Evolutionary conservation across 2,329 filamentous ascomycete genomes (phyloP).

Genomic region (Sphaerulina musiva): DNA sequence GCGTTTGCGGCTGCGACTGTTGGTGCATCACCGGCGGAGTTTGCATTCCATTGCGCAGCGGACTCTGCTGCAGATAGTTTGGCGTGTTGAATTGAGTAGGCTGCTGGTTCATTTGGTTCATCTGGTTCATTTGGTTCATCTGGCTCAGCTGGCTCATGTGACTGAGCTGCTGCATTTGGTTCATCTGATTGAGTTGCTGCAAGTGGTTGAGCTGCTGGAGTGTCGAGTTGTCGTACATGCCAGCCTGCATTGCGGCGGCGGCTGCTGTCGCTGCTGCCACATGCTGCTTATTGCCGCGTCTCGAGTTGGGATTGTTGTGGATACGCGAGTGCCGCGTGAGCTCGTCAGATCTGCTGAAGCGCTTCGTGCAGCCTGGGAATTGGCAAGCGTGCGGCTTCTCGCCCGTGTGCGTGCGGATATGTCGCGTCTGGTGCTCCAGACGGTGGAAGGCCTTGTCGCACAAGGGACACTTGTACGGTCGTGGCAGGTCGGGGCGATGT

Average conservation of each 20-base stretch:
- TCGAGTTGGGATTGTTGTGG: slow-evolving; percentile 97
- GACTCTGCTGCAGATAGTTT: slow-evolving; percentile 5
- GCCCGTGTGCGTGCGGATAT: slow-evolving; percentile 95
- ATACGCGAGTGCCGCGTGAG: slow-evolving; percentile 94
- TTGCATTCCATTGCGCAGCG: slow-evolving; percentile 5
- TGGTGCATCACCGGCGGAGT: slow-evolving; percentile 7
- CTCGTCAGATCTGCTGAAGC: slow-evolving; percentile 94
- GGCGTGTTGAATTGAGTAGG: slow-evolving; percentile 10
- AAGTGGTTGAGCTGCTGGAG: slow-evolving; percentile 57
- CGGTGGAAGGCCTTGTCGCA: slow-evolving; percentile 99
- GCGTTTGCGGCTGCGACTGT: slow-evolving; percentile 13
- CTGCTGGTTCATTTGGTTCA: slow-evolving; percentile 15
- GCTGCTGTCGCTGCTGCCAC: slow-evolving; percentile 54
- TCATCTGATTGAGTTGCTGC: slow-evolving; percentile 69
- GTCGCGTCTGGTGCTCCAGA: slow-evolving; percentile 83
- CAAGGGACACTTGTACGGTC: slow-evolving; percentile 96
- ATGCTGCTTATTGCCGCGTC: slow-evolving; percentile 80
- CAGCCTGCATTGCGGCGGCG: slow-evolving; percentile 46
- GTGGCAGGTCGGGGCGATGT: slow-evolving; percentile 75
- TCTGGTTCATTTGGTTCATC: slow-evolving; percentile 15
- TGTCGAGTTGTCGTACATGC: slow-evolving; percentile 46
- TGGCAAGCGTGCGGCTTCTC: slow-evolving; percentile 97
- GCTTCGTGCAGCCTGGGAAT: slow-evolving; percentile 92
- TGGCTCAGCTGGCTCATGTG: slow-evolving; percentile 25
- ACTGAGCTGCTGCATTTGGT: slow-evolving; percentile 41